Evolutionary conservation across 2,329 filamentous ascomycete genomes (phyloP), one percentile per base, ranked within the genome.

Genomic region (Sarocladiaceae sp.): DNA sequence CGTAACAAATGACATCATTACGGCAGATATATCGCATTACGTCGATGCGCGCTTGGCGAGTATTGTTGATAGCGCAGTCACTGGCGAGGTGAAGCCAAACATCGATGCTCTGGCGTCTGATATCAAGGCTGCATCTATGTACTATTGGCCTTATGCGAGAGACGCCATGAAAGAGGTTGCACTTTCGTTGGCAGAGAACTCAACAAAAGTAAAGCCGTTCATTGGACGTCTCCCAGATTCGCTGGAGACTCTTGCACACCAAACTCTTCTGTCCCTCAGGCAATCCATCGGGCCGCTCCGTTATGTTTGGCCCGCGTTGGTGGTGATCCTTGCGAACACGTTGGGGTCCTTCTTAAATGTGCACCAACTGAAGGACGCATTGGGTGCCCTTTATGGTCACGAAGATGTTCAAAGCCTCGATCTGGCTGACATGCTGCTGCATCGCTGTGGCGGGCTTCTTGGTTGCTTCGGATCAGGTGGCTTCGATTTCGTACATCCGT

Each of bases 101-200:
- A 15, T 29, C 23, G 37, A 41, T n/a, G 13, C 5, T 15, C n/a
- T 41, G 24, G 9, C 11, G 9, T 15, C 10, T 13, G 37, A 41
- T 12, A 29, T 41, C 37, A 41, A 41, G 23, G 37, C 15, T 3
- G 23, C 10, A 5, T 6, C 37, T 6, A 15, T 13, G 4, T 21
- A 41, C 37, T 41, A 41, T 24, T 41, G 37, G 37, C 37, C 23
- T 12, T 41, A 27, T 29, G 37, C 23, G 10, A 27, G 37, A 29
- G 37, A 41, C 23, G 37, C 37, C 21, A 19, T 15, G 4, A 15
- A 11, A 21, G 37, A 41, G 15, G 37, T 29, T 6, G 37, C 26
- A n/a, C 4, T 19, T 13, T n/a, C 15, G 4, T 6, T 29, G 37
- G 37, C 15, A 24, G 18, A 16, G 11, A 11, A 41, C n/a, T 4